Base-by-base conservation (phyloP, 768 basidiomycete genomes). In the Tricholoma saponaceum region DNA sequence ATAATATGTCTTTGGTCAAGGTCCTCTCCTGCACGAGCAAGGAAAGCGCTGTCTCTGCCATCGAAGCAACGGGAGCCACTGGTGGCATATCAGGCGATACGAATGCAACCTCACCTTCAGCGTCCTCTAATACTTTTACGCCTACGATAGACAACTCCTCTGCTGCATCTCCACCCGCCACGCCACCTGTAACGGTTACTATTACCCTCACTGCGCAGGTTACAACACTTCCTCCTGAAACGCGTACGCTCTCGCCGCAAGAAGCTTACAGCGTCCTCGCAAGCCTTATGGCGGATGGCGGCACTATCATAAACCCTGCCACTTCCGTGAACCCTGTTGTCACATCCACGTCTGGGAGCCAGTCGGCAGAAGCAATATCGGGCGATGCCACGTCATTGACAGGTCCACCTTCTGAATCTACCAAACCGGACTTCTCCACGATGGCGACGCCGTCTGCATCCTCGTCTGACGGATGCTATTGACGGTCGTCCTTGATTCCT, bases 1-100 rank as follows among this genome's bases (percentile, higher is more conserved):
- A 59, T 20, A 26, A 55, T 23, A 16, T 52, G 32, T 16, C 35
- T 20, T 10, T 25, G 44, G 0, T 37, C 1, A 56, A 84, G 83
- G 66, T 67, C 30, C 58, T 85, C n/a, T 69, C 73, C 1, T 87
- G 84, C 69, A 82, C 83, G 3, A 82, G 77, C 60, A 66, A 76
- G 59, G 69, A 68, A n/a, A 78, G 73, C 25, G 84, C 81, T 0
- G 60, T 73, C 4, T 71, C 77, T 0, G 62, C 79, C 8, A 79
- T 86, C 58, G 55, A 72, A 9, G 74, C 80, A 2, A 72, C 78
- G 28, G 83, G 83, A 13, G 79, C 74, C 1, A 68, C 67, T 14
- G 79, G 78, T 9, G 78, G 76, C 5, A 65, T 80, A 14, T 66
- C 70, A 10, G 70, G 71, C 20, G 51, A 65, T 44, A 52, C 49